Base-by-base conservation (phyloP, 1,284 basidiomycete species). In the Leccinum pachyderme region DNA sequence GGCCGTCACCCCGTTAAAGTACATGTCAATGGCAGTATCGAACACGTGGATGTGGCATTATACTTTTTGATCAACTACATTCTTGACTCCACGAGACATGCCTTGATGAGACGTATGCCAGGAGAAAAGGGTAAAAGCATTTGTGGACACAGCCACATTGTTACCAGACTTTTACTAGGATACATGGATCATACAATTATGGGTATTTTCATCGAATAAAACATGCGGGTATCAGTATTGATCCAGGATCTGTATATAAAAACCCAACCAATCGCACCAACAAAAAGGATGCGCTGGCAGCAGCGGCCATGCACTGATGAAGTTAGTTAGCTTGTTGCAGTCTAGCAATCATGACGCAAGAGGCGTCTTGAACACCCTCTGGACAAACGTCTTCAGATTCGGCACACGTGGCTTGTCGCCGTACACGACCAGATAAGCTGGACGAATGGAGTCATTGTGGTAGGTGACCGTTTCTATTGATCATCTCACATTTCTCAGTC, bases 371-470 rank as follows among this genome's bases (percentile, higher is more conserved):
- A 74, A 74, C 8, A 74, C 58, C 9, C 58, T 63, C 46, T 57
- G 63, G 18, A 75, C 55, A 33, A 75, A 58, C 41, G 65, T 59
- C 53, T 64, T 72, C 46, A 73, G 49, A 55, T 57, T 70, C 9
- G 45, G 52, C 15, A 48, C 44, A 29, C 54, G 60, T 41, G 61
- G 63, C 72, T 79, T 64, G 46, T 61, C 45, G n/a, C 70, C 78
- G 58, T 84, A 84, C 7, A 82, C 75, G 22, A 84, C 67, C 47
- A 84, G 68, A 65, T 78, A 84, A 0, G 82, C 82, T 29, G 82
- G 82, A 18, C 81, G 76, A 56, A 83, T 77, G 28, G 82, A 81
- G 57, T 82, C 81, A 59, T 83, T 81, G 47, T 73, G 63, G 58
- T 84, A 84, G 8, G 83, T 81, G 11, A 84, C 81, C 2, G 80